Base-by-base conservation (phyloP, 345 rosid species). In the Populus pruinosa region DNA sequence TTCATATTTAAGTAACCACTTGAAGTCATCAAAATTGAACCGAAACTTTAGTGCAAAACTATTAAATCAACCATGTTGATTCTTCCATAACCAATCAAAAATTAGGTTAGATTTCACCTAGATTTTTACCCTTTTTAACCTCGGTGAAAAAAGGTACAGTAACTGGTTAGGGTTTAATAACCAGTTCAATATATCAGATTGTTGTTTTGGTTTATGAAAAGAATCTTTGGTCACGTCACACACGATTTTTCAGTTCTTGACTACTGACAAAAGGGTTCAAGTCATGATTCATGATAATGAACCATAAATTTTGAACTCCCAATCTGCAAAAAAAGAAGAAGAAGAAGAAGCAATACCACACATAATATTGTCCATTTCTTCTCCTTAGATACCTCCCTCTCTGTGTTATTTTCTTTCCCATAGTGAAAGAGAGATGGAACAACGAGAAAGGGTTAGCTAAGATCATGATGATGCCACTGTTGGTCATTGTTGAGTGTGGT, bases 221-320 rank as follows among this genome's bases (percentile, higher is more conserved):
- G 90, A 89, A 93, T 90, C 92, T 89, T 86, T 88, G 87, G 90
- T 88, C 85, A 87, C 92, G 90, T 91, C 97, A 92, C 82, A 76
- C 82, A 49, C 80, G 88, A 84, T 88, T 85, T 83, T 88, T 85
- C 83, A 79, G 85, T 85, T 87, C 84, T 85, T 87, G 87, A 84
- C 82, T 80, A 75, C 90, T 88, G 93, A 90, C 88, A 87, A 81
- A 86, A 81, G 89, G 77, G 85, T 82, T 83, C 77, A 78, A 82
- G 85, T 85, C 92, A 88, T 73, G 76, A 84, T 86, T 76, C 76
- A 27, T 55, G 55, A 72, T 72, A 55, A 75, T 75, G 64, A 86
- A 79, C 82, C 82, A 79, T 74, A 81, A 80, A 50, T 33, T 64
- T 36, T 71, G 11, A 56, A 23, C 29, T 59, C 74, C n/a, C 53